A percentile compares a stretch with the other conserved stretches of the same genome.
Conservation (phyloP, 768 basidiomycete species). For the Suillus brevipes region DNA sequence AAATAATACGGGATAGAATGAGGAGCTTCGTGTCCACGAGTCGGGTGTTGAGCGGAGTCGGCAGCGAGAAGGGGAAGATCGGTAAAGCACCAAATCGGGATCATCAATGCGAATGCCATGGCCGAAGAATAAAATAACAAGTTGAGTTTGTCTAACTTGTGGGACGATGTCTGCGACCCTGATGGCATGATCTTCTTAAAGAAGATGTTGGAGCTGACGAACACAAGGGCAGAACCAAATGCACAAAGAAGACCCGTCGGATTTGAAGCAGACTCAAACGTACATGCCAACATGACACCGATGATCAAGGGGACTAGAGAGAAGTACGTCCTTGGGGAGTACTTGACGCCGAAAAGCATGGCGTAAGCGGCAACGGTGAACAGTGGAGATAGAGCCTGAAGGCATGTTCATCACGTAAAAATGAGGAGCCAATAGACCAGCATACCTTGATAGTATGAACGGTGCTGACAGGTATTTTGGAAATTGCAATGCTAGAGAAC, state of each 20-base stretch:
- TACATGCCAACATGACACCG: constrained; percentile 97
- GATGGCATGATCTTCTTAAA: constrained; percentile 97
- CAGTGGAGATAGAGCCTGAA: constrained; percentile 89
- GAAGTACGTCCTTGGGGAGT: constrained; percentile 87
- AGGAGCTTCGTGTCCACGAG: constrained; percentile 45
- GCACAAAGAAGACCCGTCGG: constrained; percentile 87
- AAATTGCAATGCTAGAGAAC: constrained; percentile 96
- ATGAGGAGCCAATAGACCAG: constrained; percentile 1
- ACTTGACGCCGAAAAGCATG: constrained; percentile 88
- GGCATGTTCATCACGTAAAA: constrained; percentile 7
- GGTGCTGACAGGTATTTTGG: constrained; percentile 93
- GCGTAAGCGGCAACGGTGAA: constrained; percentile 98
- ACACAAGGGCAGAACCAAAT: constrained; percentile 94
- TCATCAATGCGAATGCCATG: constrained; percentile 94
- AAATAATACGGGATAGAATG: constrained; percentile 81
- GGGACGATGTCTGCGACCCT: constrained; percentile 47
- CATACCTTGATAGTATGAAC: constrained; percentile 98
- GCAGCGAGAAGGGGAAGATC: constrained; percentile 72
- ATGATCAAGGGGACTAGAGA: constrained; percentile 93
- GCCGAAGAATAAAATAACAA: constrained; percentile 91
- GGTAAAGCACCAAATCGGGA: constrained; percentile 91
- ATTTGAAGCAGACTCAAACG: constrained; percentile 90
- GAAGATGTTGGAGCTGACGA: constrained; percentile 97
- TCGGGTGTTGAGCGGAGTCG: constrained; percentile 47
- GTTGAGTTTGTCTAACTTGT: constrained; percentile 96